These are phyloP conservation scores for Geranomyces variabilis DNA, from an alignment of 192 early-diverging fungal species.

Conservation along the genomic window DNA sequence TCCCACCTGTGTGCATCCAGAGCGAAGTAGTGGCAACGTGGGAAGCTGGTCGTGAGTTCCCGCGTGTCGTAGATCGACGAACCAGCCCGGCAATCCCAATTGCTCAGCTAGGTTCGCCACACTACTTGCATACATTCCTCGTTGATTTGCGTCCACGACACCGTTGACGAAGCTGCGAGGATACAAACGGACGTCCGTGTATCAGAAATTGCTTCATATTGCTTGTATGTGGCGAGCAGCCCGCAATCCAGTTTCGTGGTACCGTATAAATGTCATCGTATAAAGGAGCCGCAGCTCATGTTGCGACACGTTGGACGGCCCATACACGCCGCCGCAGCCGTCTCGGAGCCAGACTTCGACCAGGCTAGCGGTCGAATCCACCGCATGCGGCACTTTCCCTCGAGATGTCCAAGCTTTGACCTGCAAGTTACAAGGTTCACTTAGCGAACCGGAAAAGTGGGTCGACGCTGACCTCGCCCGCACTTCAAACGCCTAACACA, in stretches of 20 bases:
- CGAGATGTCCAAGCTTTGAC: constrained; percentile 72
- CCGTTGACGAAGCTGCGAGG: constrained; percentile 61
- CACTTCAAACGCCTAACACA: constrained; percentile 20
- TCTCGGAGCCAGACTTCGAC: constrained; percentile 64
- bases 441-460: too few relatives aligned
- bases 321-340: constrained; percentile 31
- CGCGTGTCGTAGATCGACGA: constrained; percentile 60
- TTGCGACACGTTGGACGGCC: constrained; percentile 36
- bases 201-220: not conserved
- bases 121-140: constrained; percentile 51
- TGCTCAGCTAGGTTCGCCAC: constrained; percentile 51
- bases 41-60: constrained; percentile 61
- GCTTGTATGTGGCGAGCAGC: too few relatives aligned
- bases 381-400: constrained; percentile 69
- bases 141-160: constrained; percentile 53
- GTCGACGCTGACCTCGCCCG: too few relatives aligned
- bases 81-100: constrained; percentile 60
- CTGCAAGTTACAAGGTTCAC: constrained; percentile 31
- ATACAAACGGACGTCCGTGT: not conserved
- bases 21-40: constrained; percentile 41
- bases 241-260: too few relatives aligned
- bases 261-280: constrained; percentile 57
- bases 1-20: constrained; percentile 45
- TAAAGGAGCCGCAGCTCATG: constrained; percentile 55
- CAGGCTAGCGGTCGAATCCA: constrained; percentile 67